Base-by-base conservation (phyloP, 2,329 filamentous ascomycete species). In the Sporothrix euskadiensis region DNA sequence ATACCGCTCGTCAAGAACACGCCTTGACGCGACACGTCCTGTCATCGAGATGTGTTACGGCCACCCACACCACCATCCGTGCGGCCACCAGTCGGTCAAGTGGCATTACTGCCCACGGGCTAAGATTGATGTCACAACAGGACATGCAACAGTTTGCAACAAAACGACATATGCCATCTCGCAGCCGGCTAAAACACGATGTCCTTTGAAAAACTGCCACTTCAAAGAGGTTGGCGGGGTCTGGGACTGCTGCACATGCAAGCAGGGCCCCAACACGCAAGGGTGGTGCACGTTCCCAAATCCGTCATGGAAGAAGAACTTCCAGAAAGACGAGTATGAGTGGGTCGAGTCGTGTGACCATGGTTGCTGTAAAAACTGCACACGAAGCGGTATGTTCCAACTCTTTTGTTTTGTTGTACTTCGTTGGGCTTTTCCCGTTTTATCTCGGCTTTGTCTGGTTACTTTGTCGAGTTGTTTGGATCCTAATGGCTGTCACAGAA, bases 161-260 rank as follows among this genome's bases (percentile, higher is more conserved):
- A 85, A 86, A 72, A 82, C 83, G 47, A 84, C 83, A 8, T 87
- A 87, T 76, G 84, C 83, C 7, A 80, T 81, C 1, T 81, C 83
- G 2, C 85, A 87, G 76, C 79, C 83, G 52, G 82, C 82, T 73
- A 83, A 80, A 52, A 75, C 80, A 1, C 81, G 82, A 56, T 88
- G 87, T 70, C 85, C 85, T 14, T 79, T 88, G 26, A 81, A 83
- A 74, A 84, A 85, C 77, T 89, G 87, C 78, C 81, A 84, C 75
- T 88, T 85, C 79, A 83, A 83, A 72, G 81, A 82, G 66, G 82
- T 86, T 49, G 85, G 83, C 54, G 83, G 85, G 22, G 82, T 79
- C 41, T 88, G 87, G 87, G 83, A 81, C n/a, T 89, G 87, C 76
- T 89, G 87, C 78, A 77, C 82, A 47, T 89, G 87, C 76, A 80